A percentile compares a stretch with the other conserved stretches of the same genome.
phyloP scores from a whole-genome alignment of 768 basidiomycete genomes.

The Leucosporidium creatinivorum region DNA sequence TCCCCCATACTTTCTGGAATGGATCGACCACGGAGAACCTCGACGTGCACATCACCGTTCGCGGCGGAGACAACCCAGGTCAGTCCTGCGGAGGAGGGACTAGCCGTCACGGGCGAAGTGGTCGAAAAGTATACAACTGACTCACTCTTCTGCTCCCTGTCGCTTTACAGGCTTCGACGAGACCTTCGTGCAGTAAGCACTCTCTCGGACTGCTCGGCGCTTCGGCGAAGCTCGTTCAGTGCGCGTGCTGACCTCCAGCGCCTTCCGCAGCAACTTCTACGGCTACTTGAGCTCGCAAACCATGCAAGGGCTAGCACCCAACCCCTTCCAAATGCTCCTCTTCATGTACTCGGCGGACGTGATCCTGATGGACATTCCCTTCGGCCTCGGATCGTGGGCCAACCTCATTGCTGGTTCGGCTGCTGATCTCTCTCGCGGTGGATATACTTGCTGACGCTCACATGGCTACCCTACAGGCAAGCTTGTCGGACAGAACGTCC shows the following conservation, averaged over 20 bases:
- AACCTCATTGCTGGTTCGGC: not conserved
- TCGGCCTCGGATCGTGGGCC: not conserved
- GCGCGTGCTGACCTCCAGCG: not conserved
- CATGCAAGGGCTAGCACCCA: constrained; percentile 8
- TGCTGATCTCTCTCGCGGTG: not conserved
- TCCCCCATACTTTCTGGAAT: constrained; percentile 22
- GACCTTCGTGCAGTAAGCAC: constrained; percentile 6
- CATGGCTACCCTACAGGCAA: not conserved
- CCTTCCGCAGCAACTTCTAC: constrained; percentile 2
- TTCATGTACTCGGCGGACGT: constrained; percentile 23
- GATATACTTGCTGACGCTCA: not conserved
- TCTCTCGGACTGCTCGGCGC: not conserved
- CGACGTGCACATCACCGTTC: constrained; percentile 26
- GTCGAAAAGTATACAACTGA: not conserved
- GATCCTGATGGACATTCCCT: not conserved
- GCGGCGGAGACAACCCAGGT: constrained; percentile 18
- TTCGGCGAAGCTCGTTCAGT: not conserved
- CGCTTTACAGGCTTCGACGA: constrained; percentile 16
- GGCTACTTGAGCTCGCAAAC: constrained; percentile 15
- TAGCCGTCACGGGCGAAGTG: no score
- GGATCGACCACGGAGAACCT: constrained; percentile 10
- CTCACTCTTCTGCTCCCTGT: not conserved
- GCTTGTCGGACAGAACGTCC: not conserved
- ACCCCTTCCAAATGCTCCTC: constrained; percentile 16
- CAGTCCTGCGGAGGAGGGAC: no score